Base-by-base conservation (phyloP, 139 green algal genomes). In the Penium margaritaceum region DNA sequence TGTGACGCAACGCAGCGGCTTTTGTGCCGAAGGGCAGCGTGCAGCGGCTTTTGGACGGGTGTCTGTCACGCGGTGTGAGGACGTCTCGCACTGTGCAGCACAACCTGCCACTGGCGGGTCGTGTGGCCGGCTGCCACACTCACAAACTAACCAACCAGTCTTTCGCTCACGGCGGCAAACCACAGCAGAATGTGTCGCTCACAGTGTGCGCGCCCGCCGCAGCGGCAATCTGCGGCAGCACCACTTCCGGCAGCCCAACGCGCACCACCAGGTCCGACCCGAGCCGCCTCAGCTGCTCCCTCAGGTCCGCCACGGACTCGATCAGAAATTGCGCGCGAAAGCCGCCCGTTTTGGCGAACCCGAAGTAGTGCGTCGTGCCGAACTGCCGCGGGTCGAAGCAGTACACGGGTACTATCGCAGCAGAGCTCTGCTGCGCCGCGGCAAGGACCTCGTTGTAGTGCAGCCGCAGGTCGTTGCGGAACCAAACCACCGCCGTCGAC, bases 361-460 rank as follows among this genome's bases (percentile, higher is more conserved):
- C 47, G 27, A 78, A 79, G 33, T 36, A 21, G 32, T 36, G 60
- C 21, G 77, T 87, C 4, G 55, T 21, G 7, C 41, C 66, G 72
- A 93, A 95, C 62, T 83, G 80, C 4, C 88, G 80, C 0, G 90
- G 88, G 81, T 98, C 93, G 76, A 96, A 96, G 75, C 82, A 88
- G 85, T 92, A 98, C 30, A 97, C 54, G 12, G 92, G 92, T 33
- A 97, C 63, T 6, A 97, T 87, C 84, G 93, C 54, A 17, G 29
- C 65, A 9, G 36, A 68, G 14, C 41, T 35, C 53, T 51, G 21
- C 32, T 19, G 36, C 17, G 74, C 74, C 6, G 24, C 21, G 12
- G 32, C 9, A 24, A 81, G 67, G n/a, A 44, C 64, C 47, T 82
- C 70, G 73, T 97, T 97, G 84, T 97, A 92, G 29, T 80, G 85